Evolutionary conservation across 2,329 filamentous ascomycete genomes (phyloP).

Genomic region (Colletotrichum plurivorum): DNA sequence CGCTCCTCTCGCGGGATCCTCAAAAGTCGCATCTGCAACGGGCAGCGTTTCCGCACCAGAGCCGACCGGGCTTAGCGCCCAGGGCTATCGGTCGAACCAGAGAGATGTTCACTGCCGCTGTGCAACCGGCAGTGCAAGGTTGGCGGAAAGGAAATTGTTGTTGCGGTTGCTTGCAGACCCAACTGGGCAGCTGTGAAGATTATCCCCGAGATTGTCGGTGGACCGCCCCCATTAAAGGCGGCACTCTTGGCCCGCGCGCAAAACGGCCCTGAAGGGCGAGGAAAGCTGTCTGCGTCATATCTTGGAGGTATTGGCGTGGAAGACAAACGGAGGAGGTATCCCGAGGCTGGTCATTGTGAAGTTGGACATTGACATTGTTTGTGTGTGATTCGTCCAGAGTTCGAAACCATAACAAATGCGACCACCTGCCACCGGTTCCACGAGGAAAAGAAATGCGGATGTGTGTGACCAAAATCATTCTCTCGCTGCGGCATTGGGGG

Average conservation of each 20-base stretch:
- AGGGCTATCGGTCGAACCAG: conserved; percentile 39
- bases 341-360: not conserved
- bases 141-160: conserved; percentile 32
- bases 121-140: conserved; percentile 33
- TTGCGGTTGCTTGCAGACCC: conserved; percentile 16
- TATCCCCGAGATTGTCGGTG: conserved; percentile 39
- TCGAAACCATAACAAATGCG: no score
- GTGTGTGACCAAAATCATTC: not conserved
- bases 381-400: not conserved
- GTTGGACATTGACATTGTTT: not conserved
- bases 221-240: conserved; percentile 15
- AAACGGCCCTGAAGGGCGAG: not conserved
- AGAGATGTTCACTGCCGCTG: conserved; percentile 8
- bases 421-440: no score
- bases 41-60: conserved; percentile 39
- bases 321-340: conserved; percentile 1
- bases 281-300: conserved; percentile 9
- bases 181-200: conserved; percentile 29
- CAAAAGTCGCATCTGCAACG: conserved; percentile 36
- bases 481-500: not conserved
- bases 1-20: conserved; percentile 34
- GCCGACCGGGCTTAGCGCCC: conserved; percentile 31
- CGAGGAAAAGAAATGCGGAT: conserved; percentile 9
- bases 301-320: not conserved
- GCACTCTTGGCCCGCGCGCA: conserved; percentile 9